Percentiles rank a stretch among this genome's conserved stretches.
Conservation (phyloP, 768 basidiomycete genomes). For the Crepidotus variabilis region DNA sequence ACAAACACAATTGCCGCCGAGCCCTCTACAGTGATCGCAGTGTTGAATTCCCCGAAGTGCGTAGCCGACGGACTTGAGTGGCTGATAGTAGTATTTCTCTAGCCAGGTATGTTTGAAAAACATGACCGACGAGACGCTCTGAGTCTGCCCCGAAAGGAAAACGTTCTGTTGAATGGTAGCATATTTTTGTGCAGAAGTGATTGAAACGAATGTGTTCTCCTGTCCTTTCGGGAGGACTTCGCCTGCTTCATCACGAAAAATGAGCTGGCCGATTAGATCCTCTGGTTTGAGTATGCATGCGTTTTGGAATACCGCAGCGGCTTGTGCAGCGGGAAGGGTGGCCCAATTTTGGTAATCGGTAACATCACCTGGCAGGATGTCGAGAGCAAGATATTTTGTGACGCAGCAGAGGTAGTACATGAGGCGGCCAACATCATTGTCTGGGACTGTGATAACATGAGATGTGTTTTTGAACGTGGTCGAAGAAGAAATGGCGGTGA, state of each 20-base stretch:
- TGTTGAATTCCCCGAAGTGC: constrained; percentile 4
- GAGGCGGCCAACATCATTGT: constrained; percentile 15
- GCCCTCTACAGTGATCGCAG: not conserved
- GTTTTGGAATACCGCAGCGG: constrained; percentile 12
- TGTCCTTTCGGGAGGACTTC: constrained; percentile 4
- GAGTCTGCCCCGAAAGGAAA: constrained; percentile 12
- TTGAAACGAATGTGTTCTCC: constrained; percentile 12
- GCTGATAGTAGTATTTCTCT: constrained; percentile 11
- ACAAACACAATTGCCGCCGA: not conserved
- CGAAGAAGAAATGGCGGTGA: too few species aligned
- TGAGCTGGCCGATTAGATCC: constrained; percentile 13
- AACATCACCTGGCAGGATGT: constrained; percentile 15
- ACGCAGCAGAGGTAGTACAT: constrained; percentile 20
- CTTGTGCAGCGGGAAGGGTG: constrained; percentile 7
- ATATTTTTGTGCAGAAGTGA: constrained; percentile 12
- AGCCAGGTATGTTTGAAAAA: constrained; percentile 15
- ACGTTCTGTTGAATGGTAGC: constrained; percentile 12
- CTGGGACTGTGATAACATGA: not conserved
- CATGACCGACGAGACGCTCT: constrained; percentile 15
- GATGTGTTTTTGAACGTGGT: too few species aligned
- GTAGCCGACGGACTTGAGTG: constrained; percentile 7
- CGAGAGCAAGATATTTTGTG: constrained; percentile 9
- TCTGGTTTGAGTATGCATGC: constrained; percentile 12
- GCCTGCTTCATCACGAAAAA: constrained; percentile 13
- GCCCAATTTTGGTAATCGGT: constrained; percentile 12